These are phyloP conservation scores for Moesziomyces sp. DNA, from an alignment of 1,284 basidiomycete genomes.

Conservation along the genomic window DNA sequence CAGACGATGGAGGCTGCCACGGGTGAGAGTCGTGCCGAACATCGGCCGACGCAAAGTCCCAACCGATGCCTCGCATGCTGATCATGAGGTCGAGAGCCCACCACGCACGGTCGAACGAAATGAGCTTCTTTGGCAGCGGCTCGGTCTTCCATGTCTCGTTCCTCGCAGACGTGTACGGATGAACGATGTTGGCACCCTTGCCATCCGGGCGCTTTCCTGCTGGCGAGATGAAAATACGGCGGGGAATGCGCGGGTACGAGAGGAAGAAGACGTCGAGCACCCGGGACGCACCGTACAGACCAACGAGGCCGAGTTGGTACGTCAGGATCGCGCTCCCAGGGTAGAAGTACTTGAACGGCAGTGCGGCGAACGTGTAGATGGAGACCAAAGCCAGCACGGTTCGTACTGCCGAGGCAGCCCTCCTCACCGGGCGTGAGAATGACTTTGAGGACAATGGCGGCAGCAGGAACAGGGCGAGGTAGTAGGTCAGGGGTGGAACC, in stretches of 20 bases:
- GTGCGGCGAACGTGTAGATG: slow-evolving; percentile 32
- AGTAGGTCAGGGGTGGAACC: slow-evolving; percentile 49
- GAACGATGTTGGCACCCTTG: slow-evolving; percentile 9
- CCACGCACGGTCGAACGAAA: slow-evolving; percentile 44
- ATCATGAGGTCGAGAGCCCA: slow-evolving; percentile 56
- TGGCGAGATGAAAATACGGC: slow-evolving; percentile 31
- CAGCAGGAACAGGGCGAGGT: slow-evolving; percentile 36
- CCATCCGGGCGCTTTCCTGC: slow-evolving; percentile 11
- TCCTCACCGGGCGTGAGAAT: slow-evolving; percentile 10
- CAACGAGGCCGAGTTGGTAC: slow-evolving; percentile 51
- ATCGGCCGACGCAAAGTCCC: slow-evolving; percentile 53
- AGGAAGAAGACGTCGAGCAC: slow-evolving; percentile 55
- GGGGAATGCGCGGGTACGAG: slow-evolving; percentile 39
- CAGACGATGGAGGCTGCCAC: slow-evolving; percentile 46
- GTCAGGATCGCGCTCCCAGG: slow-evolving; percentile 46
- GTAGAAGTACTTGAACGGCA: slow-evolving; percentile 45
- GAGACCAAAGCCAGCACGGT: slow-evolving; percentile 25
- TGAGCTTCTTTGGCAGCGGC: slow-evolving; percentile 25
- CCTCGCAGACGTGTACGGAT: slow-evolving; percentile 23
- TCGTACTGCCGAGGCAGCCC: slow-evolving; percentile 3
- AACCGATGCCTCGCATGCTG: slow-evolving; percentile 54
- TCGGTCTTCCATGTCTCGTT: slow-evolving; percentile 48
- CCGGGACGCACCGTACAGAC: slow-evolving; percentile 39
- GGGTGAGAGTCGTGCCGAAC: slow-evolving; percentile 52
- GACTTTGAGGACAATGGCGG: slow-evolving; percentile 34